Conservation (phyloP, 352 stramenopile species). For the Phytophthora citricola region DNA sequence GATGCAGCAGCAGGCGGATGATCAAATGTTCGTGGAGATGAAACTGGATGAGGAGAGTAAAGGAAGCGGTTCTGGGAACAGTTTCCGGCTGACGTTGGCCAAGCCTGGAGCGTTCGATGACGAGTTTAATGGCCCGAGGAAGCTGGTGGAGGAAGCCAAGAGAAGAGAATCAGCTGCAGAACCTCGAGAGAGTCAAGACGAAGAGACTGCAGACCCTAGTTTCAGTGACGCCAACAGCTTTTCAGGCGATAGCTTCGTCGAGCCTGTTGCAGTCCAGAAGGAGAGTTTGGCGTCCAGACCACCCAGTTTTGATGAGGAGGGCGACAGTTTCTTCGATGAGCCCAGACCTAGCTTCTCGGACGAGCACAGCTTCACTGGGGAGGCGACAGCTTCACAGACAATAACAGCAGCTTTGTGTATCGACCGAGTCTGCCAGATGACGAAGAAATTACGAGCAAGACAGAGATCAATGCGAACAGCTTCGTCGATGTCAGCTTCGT, state of each 20-base stretch:
- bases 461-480: background rate
- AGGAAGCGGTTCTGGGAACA: slow-evolving; percentile 4
- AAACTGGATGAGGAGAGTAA: slow-evolving; percentile 19
- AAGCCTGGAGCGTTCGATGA: slow-evolving; percentile 18
- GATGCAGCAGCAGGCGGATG: slow-evolving; percentile 64
- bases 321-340: slow-evolving; percentile 31
- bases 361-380: slow-evolving; percentile 30
- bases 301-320: slow-evolving; percentile 22
- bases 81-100: slow-evolving; percentile 26
- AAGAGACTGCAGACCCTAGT: background rate
- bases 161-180: background rate
- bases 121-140: slow-evolving; percentile 7
- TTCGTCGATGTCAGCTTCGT: slow-evolving; percentile 24
- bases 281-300: slow-evolving; percentile 27
- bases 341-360: slow-evolving; percentile 31
- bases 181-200: background rate
- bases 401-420: slow-evolving; percentile 39
- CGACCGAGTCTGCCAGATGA: slow-evolving; percentile 26
- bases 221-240: slow-evolving; percentile 16
- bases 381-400: slow-evolving; percentile 29
- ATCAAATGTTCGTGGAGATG: slow-evolving; percentile 49
- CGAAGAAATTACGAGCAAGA: slow-evolving; percentile 7
- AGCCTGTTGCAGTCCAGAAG: background rate
- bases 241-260: background rate
- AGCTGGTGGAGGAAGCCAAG: slow-evolving; percentile 13